Evolutionary conservation across 495 filamentous ascomycete species (phyloP), one percentile per base, ranked within the genome.

Genomic region (Letharia columbiana): DNA sequence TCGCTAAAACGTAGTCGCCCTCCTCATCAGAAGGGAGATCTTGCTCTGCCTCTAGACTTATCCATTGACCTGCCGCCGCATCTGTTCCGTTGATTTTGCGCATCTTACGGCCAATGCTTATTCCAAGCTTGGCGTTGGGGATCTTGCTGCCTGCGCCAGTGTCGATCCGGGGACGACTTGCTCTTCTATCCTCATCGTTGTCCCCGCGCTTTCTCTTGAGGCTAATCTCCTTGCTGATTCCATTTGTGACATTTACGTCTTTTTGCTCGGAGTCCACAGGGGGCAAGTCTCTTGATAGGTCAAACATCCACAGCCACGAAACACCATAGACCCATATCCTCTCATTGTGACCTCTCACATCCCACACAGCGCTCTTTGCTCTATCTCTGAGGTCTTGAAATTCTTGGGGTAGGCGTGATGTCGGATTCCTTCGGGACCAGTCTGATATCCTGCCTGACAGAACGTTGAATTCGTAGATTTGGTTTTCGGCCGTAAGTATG

Each of bases 301-400:
- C 91, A 66, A 98, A 84, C 92, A 98, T 98, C 82, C 89, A 96
- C 62, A 99, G 73, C 84, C 91, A 97, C 0, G 83, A 84, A 11
- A 81, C 80, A 15, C 91, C 92, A 73, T 93, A 96, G 11, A 97
- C 74, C 92, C 94, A 98, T 3, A 93, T 75, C 8, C 92, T 82
- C 62, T 88, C 79, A 18, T 78, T 79, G 20, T 71, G 69, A 3
- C 75, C 71, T 35, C 76, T 78, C 3, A 88, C 76, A 72, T 96
- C 91, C 92, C 95, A 99, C 31, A 96, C 72, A 56, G 87, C 86
- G 23, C 92, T 91, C 77, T 91, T 91, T 28, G 87, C 87, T 50
- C 88, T 81, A 73, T 96, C 91, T 60, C 86, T 82, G 39, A 89
- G 81, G 42, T 82, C 78, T 54, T 78, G 79, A 77, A 93, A 94